phyloP scores from a whole-genome alignment of 371 early-diverging fungal species.

The Syncephalastrum racemosum region DNA sequence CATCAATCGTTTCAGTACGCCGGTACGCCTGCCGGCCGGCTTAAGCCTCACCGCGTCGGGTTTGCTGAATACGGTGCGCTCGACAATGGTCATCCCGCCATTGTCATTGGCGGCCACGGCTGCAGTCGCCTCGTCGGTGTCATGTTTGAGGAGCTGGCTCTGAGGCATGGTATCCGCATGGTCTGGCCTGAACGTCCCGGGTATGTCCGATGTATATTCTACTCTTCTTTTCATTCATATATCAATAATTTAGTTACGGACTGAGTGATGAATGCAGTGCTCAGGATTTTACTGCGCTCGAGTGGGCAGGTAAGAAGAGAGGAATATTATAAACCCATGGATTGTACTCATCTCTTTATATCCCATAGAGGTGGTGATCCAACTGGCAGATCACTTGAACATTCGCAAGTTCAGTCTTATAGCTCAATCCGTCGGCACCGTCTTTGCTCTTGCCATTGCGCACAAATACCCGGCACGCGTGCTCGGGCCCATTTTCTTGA shows the following conservation, averaged over 20 bases:
- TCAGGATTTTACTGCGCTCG: slow-evolving; percentile 39
- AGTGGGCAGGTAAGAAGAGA: slow-evolving; percentile 41
- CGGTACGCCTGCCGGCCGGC: slow-evolving; percentile 12
- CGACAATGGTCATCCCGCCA: slow-evolving; percentile 32
- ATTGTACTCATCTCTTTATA: no score
- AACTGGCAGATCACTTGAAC: slow-evolving; percentile 37
- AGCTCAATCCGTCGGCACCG: slow-evolving; percentile 52
- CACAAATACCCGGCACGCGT: slow-evolving; percentile 37
- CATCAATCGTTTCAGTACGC: slow-evolving; percentile 45
- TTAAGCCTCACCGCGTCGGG: slow-evolving; percentile 39
- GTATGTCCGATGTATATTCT: slow-evolving; percentile 17
- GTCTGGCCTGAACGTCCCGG: slow-evolving; percentile 57
- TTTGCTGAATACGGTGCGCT: slow-evolving; percentile 49
- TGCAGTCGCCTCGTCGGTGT: slow-evolving; percentile 50
- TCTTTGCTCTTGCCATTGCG: slow-evolving; percentile 45
- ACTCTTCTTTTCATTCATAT: not conserved
- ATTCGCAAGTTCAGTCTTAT: slow-evolving; percentile 39
- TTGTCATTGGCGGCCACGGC: slow-evolving; percentile 54
- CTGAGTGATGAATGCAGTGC: slow-evolving; percentile 42
- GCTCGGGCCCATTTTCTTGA: slow-evolving; percentile 37
- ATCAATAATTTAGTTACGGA: slow-evolving; percentile 31
- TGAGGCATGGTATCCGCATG: slow-evolving; percentile 31
- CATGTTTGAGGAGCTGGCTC: slow-evolving; percentile 51
- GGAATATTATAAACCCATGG: not conserved
- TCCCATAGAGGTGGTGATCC: slow-evolving; percentile 35